A percentile compares a stretch with the other conserved stretches of the same genome.
Evolutionary conservation across 768 basidiomycete genomes (phyloP).

Genomic region (Leccinellum rugosiceps): DNA sequence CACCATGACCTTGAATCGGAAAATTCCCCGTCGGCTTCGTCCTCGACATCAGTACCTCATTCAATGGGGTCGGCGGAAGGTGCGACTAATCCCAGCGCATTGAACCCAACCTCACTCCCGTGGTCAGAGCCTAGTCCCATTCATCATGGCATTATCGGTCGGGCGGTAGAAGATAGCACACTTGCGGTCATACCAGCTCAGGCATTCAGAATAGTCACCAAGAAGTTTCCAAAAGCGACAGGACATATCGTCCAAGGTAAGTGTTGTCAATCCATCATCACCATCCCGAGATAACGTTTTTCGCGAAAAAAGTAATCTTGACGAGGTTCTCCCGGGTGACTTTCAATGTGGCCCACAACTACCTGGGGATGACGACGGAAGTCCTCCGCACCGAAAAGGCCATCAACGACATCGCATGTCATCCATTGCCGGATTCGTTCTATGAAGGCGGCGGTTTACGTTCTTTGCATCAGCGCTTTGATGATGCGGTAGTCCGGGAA

Average conservation of each 20-base stretch:
- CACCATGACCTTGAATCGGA: conserved; percentile 45
- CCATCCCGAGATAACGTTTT: conserved; percentile 11
- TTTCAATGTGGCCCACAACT: conserved; percentile 95
- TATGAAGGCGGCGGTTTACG: conserved; percentile 91
- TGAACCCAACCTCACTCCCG: conserved; percentile 20
- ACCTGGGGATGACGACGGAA: conserved; percentile 91
- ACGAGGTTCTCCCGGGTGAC: conserved; percentile 97
- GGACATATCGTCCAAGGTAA: conserved; percentile 93
- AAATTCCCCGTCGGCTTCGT: conserved; percentile 44
- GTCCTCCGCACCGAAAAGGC: conserved; percentile 95
- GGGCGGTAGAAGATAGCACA: conserved; percentile 91
- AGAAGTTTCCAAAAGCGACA: conserved; percentile 95
- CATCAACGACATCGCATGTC: conserved; percentile 95
- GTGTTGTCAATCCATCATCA: not conserved
- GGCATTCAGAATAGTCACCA: conserved; percentile 89
- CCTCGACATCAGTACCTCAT: conserved; percentile 68
- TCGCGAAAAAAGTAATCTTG: conserved; percentile 68
- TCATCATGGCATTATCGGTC: conserved; percentile 79
- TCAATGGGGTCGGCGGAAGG: conserved; percentile 33
- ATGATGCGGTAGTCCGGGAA: conserved; percentile 44
- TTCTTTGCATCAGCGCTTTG: conserved; percentile 87
- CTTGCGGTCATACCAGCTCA: conserved; percentile 99
- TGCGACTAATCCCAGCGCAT: conserved; percentile 5
- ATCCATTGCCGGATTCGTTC: conserved; percentile 87
- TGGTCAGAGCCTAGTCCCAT: conserved; percentile 34